Conservation (phyloP, 2,329 filamentous ascomycete genomes). For the Aphanocladium album region DNA sequence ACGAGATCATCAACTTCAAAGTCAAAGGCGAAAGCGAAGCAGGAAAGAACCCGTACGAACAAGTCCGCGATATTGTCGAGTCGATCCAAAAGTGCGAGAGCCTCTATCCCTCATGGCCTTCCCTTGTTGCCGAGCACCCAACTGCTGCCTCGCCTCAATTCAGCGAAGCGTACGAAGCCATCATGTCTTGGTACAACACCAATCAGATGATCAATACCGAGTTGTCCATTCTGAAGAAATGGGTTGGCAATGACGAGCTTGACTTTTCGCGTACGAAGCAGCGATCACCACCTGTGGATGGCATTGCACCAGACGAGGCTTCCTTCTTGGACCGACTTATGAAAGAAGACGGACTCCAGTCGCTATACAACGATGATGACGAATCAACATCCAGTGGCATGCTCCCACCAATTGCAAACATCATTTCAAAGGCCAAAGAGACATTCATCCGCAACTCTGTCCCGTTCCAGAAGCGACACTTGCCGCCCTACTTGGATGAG, state of each 20-base stretch:
- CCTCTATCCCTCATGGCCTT: slow-evolving; percentile 75
- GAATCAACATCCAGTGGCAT: slow-evolving; percentile 60
- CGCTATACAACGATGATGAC: slow-evolving; percentile 69
- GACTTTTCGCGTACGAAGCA: slow-evolving; percentile 77
- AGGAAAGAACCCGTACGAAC: slow-evolving; percentile 79
- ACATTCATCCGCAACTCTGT: slow-evolving; percentile 83
- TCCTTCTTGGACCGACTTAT: slow-evolving; percentile 92
- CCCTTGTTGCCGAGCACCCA: slow-evolving; percentile 70
- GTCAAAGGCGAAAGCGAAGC: slow-evolving; percentile 91
- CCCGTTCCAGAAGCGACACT: slow-evolving; percentile 79
- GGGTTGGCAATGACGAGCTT: slow-evolving; percentile 94
- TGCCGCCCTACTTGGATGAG: slow-evolving; percentile 95
- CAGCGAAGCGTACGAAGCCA: slow-evolving; percentile 76
- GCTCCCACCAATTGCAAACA: slow-evolving; percentile 73
- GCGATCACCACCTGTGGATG: slow-evolving; percentile 58
- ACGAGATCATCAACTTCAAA: slow-evolving; percentile 87
- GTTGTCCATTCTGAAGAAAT: slow-evolving; percentile 82
- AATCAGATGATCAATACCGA: slow-evolving; percentile 95
- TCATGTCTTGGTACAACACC: slow-evolving; percentile 95
- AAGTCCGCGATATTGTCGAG: slow-evolving; percentile 82
- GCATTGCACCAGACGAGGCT: slow-evolving; percentile 75
- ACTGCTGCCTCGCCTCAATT: slow-evolving; percentile 72
- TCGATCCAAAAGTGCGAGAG: slow-evolving; percentile 87
- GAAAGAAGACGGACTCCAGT: slow-evolving; percentile 93
- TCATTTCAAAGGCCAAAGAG: slow-evolving; percentile 89